A percentile compares a stretch with the other conserved stretches of the same genome.
phyloP scores from a whole-genome alignment of 345 rosid species.

The Chamaenerion angustifolium region DNA sequence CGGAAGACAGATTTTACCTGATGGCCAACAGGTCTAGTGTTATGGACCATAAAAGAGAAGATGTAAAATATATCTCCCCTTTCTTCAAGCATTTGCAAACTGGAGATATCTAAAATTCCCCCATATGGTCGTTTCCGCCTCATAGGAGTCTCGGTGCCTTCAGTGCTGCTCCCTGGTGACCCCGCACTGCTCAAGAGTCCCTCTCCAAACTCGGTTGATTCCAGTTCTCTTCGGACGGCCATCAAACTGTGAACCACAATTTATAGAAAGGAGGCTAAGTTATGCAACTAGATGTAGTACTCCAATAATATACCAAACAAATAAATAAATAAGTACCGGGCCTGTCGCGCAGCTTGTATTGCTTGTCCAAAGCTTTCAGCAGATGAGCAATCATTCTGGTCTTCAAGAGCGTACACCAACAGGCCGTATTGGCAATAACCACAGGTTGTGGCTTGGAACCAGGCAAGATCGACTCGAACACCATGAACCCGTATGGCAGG shows the following conservation, averaged over 20 bases:
- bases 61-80: constrained; percentile 67
- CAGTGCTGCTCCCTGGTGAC: constrained; percentile 17
- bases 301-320: not conserved
- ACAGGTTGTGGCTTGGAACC: constrained; percentile 99
- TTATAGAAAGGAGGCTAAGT: not conserved
- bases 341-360: constrained; percentile 22
- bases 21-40: constrained; percentile 78
- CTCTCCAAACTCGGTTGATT: constrained; percentile 31
- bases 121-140: constrained; percentile 58
- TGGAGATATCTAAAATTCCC: constrained; percentile 62
- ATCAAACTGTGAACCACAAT: constrained; percentile 24
- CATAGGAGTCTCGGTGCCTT: constrained; percentile 20
- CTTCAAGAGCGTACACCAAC: constrained; percentile 42
- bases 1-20: constrained; percentile 39
- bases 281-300: not conserved
- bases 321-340: constrained; percentile 34
- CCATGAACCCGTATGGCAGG: constrained; percentile 90
- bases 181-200: constrained; percentile 20
- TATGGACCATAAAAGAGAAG: constrained; percentile 62
- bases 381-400: constrained; percentile 26
- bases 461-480: constrained; percentile 73
- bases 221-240: constrained; percentile 19
- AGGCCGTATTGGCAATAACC: constrained; percentile 95
- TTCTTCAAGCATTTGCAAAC: constrained; percentile 58
- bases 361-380: constrained; percentile 27